phyloP scores from a whole-genome alignment of 192 early-diverging fungal genomes.

The Mortierella claussenii region DNA sequence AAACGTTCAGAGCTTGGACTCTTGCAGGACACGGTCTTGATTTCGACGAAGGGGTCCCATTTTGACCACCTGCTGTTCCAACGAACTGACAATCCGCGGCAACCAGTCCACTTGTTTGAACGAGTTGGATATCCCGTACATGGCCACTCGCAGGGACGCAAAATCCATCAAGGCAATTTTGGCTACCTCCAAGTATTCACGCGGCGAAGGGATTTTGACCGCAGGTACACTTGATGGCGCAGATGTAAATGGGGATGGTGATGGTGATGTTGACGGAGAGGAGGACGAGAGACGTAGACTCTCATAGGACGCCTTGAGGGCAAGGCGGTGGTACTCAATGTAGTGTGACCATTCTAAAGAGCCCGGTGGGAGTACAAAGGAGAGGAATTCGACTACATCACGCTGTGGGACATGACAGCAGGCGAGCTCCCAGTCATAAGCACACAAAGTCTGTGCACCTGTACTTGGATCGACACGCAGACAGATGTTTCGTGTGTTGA shows the following conservation, averaged over 20 bases:
- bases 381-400: slow-evolving; percentile 49
- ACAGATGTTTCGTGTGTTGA: slow-evolving; percentile 52
- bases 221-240: no score
- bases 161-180: slow-evolving; percentile 48
- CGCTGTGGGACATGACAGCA: slow-evolving; percentile 49
- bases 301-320: slow-evolving; percentile 28
- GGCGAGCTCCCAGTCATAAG: slow-evolving; percentile 48
- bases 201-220: slow-evolving; percentile 21
- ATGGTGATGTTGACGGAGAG: background rate
- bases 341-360: slow-evolving; percentile 40
- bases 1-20: slow-evolving; percentile 29
- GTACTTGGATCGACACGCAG: slow-evolving; percentile 23
- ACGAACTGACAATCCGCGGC: slow-evolving; percentile 23
- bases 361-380: slow-evolving; percentile 49
- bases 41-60: slow-evolving; percentile 17
- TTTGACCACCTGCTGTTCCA: slow-evolving; percentile 28
- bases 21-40: slow-evolving; percentile 7
- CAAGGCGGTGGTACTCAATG: slow-evolving; percentile 50
- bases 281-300: background rate
- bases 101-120: slow-evolving; percentile 47
- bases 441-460: slow-evolving; percentile 28
- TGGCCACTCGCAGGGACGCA: slow-evolving; percentile 37
- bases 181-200: slow-evolving; percentile 38
- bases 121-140: slow-evolving; percentile 46
- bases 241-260: no score